Conservation (phyloP, 495 filamentous ascomycete species). For the Staphylotrichum longicolle region DNA sequence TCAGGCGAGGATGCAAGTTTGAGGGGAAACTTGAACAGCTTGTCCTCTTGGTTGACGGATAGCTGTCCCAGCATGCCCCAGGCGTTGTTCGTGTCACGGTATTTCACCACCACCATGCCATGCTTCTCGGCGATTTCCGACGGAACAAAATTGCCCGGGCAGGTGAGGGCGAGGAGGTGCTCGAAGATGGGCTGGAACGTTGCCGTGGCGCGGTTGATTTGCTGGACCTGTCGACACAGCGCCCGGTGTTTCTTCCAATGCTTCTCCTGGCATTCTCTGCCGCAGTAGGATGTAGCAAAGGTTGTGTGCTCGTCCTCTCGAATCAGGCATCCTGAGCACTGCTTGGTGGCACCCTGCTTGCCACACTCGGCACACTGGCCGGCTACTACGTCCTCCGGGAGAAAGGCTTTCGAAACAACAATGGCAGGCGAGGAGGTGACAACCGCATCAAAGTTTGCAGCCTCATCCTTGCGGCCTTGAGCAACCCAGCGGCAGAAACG, state of each 20-base stretch:
- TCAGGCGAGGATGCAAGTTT: neutral
- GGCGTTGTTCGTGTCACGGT: no score
- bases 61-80: no score
- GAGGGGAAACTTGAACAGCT: neutral
- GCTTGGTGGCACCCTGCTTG: neutral
- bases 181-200: neutral
- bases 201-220: neutral
- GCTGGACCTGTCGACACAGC: neutral
- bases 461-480: neutral
- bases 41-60: no score
- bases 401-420: neutral
- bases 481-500: neutral
- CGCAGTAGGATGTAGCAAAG: neutral
- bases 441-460: neutral
- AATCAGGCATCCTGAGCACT: no score
- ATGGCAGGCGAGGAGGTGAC: neutral
- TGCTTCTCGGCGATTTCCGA: slow-evolving; percentile 3
- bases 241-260: neutral
- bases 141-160: neutral
- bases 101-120: neutral
- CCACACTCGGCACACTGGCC: neutral
- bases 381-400: neutral
- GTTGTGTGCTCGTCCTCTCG: neutral
- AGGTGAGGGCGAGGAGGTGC: neutral
- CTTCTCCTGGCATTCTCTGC: neutral